Evolutionary conservation across 768 basidiomycete genomes (phyloP).

Genomic region (Leccinum boreale): DNA sequence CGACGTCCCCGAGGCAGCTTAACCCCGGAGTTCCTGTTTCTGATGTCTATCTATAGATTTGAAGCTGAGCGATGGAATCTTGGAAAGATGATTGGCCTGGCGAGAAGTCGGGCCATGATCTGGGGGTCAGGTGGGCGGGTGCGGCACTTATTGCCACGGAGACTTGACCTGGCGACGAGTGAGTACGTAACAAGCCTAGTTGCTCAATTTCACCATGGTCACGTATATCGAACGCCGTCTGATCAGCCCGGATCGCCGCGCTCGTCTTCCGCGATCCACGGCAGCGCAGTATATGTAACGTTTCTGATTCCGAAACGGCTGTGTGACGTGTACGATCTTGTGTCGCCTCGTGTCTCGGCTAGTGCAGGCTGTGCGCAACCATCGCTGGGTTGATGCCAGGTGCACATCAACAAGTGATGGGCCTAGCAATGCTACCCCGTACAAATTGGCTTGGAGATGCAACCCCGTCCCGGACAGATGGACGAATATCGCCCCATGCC

Average conservation of each 20-base stretch:
- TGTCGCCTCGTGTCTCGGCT: conserved; percentile 30
- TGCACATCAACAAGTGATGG: conserved; percentile 21
- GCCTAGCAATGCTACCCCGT: conserved; percentile 25
- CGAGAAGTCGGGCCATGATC: conserved; percentile 2
- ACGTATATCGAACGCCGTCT: conserved; percentile 22
- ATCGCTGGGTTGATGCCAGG: conserved; percentile 27
- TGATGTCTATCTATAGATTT: conserved; percentile 29
- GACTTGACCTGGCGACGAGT: conserved; percentile 16
- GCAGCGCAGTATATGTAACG: conserved; percentile 21
- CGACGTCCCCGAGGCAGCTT: conserved; percentile 20
- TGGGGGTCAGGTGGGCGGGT: conserved; percentile 13
- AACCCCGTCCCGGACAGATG: conserved; percentile 37
- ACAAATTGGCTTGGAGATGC: conserved; percentile 30
- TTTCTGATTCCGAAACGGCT: conserved; percentile 28
- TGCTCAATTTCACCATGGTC: conserved; percentile 17
- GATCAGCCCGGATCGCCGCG: conserved; percentile 26
- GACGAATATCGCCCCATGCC: conserved; percentile 36
- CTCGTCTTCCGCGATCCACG: conserved; percentile 24
- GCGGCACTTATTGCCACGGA: conserved; percentile 10
- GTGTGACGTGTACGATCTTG: conserved; percentile 29
- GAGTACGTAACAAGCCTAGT: conserved; percentile 19
- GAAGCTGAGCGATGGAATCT: conserved; percentile 15
- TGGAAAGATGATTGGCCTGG: conserved; percentile 14
- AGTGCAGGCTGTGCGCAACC: conserved; percentile 25
- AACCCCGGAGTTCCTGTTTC: conserved; percentile 27